A percentile compares a stretch with the other conserved stretches of the same genome.
These are phyloP conservation scores for Trematosphaeria pertusa DNA, from an alignment of 2,329 filamentous ascomycete species.

Conservation along the genomic window DNA sequence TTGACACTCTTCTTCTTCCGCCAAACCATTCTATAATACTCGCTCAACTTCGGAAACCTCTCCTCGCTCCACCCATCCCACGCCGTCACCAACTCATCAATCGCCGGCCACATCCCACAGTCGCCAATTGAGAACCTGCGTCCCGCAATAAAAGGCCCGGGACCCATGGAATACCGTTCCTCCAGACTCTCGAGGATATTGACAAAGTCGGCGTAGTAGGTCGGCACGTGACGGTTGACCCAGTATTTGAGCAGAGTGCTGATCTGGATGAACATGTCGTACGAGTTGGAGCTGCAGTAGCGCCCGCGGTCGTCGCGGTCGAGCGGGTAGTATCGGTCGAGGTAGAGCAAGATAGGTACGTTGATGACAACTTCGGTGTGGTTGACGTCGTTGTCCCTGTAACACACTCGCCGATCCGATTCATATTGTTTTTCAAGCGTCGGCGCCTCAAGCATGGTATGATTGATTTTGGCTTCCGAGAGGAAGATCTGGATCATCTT, in stretches of 20 bases:
- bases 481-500: slow-evolving; percentile 42
- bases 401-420: slow-evolving; percentile 29
- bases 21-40: slow-evolving; percentile 38
- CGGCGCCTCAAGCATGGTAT: slow-evolving; percentile 25
- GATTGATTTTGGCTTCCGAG: slow-evolving; percentile 31
- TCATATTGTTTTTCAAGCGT: slow-evolving; percentile 27
- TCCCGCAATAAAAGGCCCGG: slow-evolving; percentile 40
- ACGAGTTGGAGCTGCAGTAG: slow-evolving; percentile 25
- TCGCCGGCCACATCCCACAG: slow-evolving; percentile 40
- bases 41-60: slow-evolving; percentile 25
- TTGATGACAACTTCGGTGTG: slow-evolving; percentile 41
- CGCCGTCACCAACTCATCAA: slow-evolving; percentile 31
- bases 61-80: slow-evolving; percentile 34
- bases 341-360: slow-evolving; percentile 40
- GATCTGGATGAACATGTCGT: slow-evolving; percentile 24
- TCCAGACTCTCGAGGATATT: slow-evolving; percentile 26
- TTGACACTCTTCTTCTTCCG: slow-evolving; percentile 40
- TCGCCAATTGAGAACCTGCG: slow-evolving; percentile 41
- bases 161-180: slow-evolving; percentile 20
- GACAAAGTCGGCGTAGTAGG: slow-evolving; percentile 19
- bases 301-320: slow-evolving; percentile 29
- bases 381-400: slow-evolving; percentile 42
- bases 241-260: slow-evolving; percentile 24
- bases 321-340: slow-evolving; percentile 40
- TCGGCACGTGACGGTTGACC: slow-evolving; percentile 19